These are phyloP conservation scores for Acer saccharum DNA, from an alignment of 345 rosid genomes.

Conservation along the genomic window DNA sequence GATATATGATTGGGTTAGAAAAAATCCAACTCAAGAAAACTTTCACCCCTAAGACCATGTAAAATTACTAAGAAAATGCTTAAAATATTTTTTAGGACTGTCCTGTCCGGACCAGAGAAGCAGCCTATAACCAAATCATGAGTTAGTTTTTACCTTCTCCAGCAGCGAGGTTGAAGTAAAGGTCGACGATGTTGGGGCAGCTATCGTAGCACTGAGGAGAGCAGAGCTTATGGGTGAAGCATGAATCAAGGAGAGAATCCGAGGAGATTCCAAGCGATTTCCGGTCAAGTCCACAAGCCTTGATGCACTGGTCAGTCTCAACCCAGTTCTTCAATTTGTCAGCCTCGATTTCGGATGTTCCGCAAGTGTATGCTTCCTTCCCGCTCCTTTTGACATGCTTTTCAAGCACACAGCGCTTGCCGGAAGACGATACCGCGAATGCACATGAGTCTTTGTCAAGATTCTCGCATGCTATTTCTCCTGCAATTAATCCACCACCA, in stretches of 20 bases:
- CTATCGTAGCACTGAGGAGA: constrained; percentile 66
- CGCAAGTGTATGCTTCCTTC: constrained; percentile 55
- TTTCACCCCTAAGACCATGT: too few species aligned
- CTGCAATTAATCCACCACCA: constrained; percentile 9
- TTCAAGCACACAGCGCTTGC: constrained; percentile 86
- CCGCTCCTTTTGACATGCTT: constrained; percentile 62
- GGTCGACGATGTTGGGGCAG: constrained; percentile 83
- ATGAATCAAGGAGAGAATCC: constrained; percentile 72
- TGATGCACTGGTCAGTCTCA: constrained; percentile 69
- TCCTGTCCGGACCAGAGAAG: too few species aligned
- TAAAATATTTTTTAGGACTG: too few species aligned
- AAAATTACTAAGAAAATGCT: too few species aligned
- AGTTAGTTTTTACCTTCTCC: constrained; percentile 66
- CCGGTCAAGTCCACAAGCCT: constrained; percentile 75
- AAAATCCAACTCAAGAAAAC: too few species aligned
- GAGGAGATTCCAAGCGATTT: constrained; percentile 82
- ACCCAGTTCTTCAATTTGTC: constrained; percentile 58
- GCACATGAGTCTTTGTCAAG: constrained; percentile 61
- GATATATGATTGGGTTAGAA: too few species aligned
- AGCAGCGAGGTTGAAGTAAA: constrained; percentile 85
- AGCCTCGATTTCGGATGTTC: constrained; percentile 68
- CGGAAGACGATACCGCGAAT: constrained; percentile 69
- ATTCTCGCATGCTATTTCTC: constrained; percentile 63
- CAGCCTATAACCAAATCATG: too few species aligned
- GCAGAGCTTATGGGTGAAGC: constrained; percentile 65